Base-by-base conservation (phyloP, 2,329 filamentous ascomycete genomes). In the Orbilia javanica region DNA sequence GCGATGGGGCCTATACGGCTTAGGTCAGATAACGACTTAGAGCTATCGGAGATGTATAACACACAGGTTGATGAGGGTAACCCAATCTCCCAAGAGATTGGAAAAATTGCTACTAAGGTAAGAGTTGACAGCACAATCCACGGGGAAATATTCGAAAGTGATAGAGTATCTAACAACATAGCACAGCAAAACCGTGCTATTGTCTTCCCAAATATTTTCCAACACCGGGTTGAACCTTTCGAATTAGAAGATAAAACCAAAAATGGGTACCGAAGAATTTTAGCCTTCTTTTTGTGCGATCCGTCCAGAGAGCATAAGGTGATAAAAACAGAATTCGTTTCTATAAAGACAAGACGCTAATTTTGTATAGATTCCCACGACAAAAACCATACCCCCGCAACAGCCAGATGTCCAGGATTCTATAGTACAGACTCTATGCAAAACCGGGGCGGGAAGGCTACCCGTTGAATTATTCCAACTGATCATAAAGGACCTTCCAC, bases 271-370 rank as follows among this genome's bases (percentile, higher is more conserved):
- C 84, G 87, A 15, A 87, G 87, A 79, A 87, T 90, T 68, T 83
- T 90, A 0, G 87, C 87, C 0, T 84, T 91, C 48, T 90, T 87
- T 81, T 85, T 91, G 0, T 86, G 91, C 1, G 89, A 91, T 79
- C 89, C 89, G 0, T 29, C 48, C 8, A 20, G n/a, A 25, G n/a
- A n/a, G 6, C 52, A 73, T n/a, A 29, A 79, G 10, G 69, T 67
- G 55, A 1, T 15, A 27, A 22, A 44, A 44, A 44, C 3, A 2
- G 2, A 27, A 5, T 29, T 3, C 4, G 4, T n/a, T 15, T 52
- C 22, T 27, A 52, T 4, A 27, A 20, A 22, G n/a, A 1, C 1
- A 25, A 8, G 13, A 13, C 5, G 3, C 18, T 48, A 48, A 48
- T 25, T 3, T 1, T 4, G 1, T 2, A 20, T 29, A 44, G 57